phyloP scores from a whole-genome alignment of 305 asterid genomes.

The Fraxinus floribunda region DNA sequence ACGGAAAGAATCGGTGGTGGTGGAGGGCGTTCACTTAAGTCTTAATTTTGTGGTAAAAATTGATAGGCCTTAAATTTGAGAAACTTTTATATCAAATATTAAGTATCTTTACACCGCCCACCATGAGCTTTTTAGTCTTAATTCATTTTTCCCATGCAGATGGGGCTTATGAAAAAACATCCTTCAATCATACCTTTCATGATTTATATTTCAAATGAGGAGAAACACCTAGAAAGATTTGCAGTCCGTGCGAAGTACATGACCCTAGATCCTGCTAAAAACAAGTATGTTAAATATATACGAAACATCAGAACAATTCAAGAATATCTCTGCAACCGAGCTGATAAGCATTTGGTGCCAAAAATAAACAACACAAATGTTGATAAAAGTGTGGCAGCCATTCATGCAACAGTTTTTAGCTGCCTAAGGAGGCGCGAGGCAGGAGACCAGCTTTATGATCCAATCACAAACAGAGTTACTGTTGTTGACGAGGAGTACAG shows the following conservation, averaged over 20 bases:
- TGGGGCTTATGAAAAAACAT: constrained; percentile 99
- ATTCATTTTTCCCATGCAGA: constrained; percentile 50
- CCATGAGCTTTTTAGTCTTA: neutral
- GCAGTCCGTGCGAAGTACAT: constrained; percentile 99
- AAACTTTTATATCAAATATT: neutral
- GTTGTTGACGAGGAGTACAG: constrained; percentile 84
- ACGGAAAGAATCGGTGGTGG: constrained; percentile 92
- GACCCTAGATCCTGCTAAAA: constrained; percentile 96
- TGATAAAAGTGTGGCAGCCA: constrained; percentile 90
- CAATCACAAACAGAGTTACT: constrained; percentile 66
- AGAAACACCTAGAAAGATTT: constrained; percentile 91
- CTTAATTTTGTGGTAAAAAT: constrained; percentile 93
- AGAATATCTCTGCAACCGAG: constrained; percentile 94
- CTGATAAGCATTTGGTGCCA: constrained; percentile 95
- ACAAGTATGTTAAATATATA: constrained; percentile 91
- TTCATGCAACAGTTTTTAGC: constrained; percentile 96
- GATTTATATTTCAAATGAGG: constrained; percentile 90
- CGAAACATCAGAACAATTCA: constrained; percentile 91
- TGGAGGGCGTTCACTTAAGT: constrained; percentile 98
- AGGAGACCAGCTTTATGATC: constrained; percentile 86
- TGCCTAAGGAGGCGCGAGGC: constrained; percentile 81
- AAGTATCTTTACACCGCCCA: neutral
- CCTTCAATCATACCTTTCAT: constrained; percentile 96
- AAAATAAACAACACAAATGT: constrained; percentile 96
- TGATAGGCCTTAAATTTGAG: constrained; percentile 6